Conservation (phyloP, 192 early-diverging fungal genomes). For the Gamsiella multidivaricata region DNA sequence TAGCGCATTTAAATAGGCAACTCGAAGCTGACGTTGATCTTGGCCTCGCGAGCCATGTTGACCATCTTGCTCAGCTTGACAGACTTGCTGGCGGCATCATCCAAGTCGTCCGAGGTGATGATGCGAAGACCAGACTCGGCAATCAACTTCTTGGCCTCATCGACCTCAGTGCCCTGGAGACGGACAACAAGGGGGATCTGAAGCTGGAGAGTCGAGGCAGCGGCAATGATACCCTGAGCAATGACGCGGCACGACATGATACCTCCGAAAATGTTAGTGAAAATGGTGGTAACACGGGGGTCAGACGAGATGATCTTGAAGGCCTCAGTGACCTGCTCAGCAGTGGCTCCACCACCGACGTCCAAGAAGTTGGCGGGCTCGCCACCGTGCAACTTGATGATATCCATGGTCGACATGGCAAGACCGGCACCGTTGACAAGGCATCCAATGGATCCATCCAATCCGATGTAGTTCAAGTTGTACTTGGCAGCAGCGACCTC, state of each 20-base stretch:
- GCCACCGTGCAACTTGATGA: conserved; percentile 99
- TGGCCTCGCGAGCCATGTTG: conserved; percentile 77
- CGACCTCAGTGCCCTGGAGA: conserved; percentile 93
- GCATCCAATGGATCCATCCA: conserved; percentile 98
- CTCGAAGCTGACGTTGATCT: conserved; percentile 81
- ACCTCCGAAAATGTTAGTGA: conserved; percentile 99
- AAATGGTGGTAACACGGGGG: conserved; percentile 92
- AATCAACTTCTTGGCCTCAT: conserved; percentile 93
- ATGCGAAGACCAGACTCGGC: conserved; percentile 92
- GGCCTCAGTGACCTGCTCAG: conserved; percentile 97
- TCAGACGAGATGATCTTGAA: conserved; percentile 99
- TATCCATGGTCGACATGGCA: conserved; percentile 99
- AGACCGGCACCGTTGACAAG: conserved; percentile 99
- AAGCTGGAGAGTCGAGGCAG: conserved; percentile 91
- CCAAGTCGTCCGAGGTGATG: conserved; percentile 94
- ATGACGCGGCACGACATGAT: conserved; percentile 99
- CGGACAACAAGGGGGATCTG: conserved; percentile 96
- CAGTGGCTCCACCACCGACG: conserved; percentile 96
- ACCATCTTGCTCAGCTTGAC: conserved; percentile 88
- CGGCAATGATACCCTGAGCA: conserved; percentile 97
- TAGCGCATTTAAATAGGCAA: conserved; percentile 59
- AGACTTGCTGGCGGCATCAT: conserved; percentile 92
- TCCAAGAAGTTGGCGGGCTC: conserved; percentile 99
- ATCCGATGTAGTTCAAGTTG: conserved; percentile 99
- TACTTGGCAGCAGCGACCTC: conserved; percentile 98